Conservation (phyloP, 2,329 filamentous ascomycete genomes). For the Curvularia verruculosa region DNA sequence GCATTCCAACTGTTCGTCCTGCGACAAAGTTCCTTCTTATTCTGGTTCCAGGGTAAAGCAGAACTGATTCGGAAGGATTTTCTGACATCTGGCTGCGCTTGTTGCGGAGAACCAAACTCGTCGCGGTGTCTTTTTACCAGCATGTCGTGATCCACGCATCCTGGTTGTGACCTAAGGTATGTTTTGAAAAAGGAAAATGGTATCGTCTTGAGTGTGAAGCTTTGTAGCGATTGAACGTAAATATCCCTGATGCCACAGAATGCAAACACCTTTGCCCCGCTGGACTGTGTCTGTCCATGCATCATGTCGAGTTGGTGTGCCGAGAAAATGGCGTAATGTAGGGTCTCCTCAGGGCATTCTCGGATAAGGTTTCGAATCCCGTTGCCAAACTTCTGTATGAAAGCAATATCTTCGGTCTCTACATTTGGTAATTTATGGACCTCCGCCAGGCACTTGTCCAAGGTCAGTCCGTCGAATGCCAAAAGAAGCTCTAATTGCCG, state of each 20-base stretch:
- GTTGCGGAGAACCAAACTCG: slow-evolving; percentile 53
- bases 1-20: slow-evolving; percentile 25
- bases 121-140: slow-evolving; percentile 54
- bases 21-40: slow-evolving; percentile 11
- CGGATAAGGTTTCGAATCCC: slow-evolving; percentile 47
- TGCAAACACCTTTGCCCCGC: slow-evolving; percentile 49
- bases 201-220: slow-evolving; percentile 41
- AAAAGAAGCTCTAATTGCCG: slow-evolving; percentile 30
- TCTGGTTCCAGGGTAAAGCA: slow-evolving; percentile 26
- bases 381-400: slow-evolving; percentile 38
- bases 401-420: slow-evolving; percentile 28
- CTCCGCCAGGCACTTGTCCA: slow-evolving; percentile 40
- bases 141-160: slow-evolving; percentile 54
- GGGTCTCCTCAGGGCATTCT: slow-evolving; percentile 49
- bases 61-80: slow-evolving; percentile 8
- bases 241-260: slow-evolving; percentile 55
- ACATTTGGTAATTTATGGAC: slow-evolving; percentile 38
- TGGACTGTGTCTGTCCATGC: slow-evolving; percentile 37
- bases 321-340: slow-evolving; percentile 53
- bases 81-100: slow-evolving; percentile 11
- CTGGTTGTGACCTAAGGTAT: slow-evolving; percentile 52
- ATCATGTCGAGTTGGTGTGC: slow-evolving; percentile 47
- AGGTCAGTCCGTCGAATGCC: slow-evolving; percentile 34
- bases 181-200: slow-evolving; percentile 55
- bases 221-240: slow-evolving; percentile 44